Evolutionary conservation across 2,329 filamentous ascomycete genomes (phyloP).

Genomic region (Colletotrichum sp.): DNA sequence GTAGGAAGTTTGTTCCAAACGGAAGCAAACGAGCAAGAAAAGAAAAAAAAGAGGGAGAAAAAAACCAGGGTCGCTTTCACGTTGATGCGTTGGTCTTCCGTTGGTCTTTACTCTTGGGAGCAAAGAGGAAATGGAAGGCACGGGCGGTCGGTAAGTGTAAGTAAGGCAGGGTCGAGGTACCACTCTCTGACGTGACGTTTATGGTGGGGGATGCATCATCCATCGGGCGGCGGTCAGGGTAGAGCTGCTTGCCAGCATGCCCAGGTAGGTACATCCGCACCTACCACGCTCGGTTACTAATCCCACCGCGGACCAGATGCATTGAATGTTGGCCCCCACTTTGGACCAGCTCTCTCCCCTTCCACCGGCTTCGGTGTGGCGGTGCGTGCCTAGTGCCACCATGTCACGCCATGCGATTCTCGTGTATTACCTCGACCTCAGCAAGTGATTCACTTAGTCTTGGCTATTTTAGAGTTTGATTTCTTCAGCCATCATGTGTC

Average conservation of each 20-base stretch:
- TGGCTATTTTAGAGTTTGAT: background rate
- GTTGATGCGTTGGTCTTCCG: background rate
- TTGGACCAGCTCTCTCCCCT: background rate
- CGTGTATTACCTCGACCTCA: background rate
- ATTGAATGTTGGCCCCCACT: background rate
- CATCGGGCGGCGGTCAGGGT: background rate
- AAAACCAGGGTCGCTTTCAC: background rate
- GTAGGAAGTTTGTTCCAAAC: background rate
- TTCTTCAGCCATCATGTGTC: background rate
- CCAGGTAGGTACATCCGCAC: background rate
- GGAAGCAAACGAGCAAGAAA: background rate
- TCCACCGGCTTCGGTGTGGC: constrained; percentile 20
- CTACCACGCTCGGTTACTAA: constrained; percentile 1
- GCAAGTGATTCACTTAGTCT: background rate
- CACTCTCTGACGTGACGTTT: background rate
- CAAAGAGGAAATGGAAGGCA: background rate
- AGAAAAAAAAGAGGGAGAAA: background rate
- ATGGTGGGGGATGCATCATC: background rate
- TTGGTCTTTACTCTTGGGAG: background rate
- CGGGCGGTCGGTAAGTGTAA: background rate
- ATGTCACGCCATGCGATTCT: background rate
- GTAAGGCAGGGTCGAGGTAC: background rate
- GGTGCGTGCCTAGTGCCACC: background rate
- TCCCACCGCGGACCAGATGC: background rate
- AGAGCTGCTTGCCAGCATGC: background rate